phyloP scores from a whole-genome alignment of 192 early-diverging fungal species.

The Podila minutissima region DNA sequence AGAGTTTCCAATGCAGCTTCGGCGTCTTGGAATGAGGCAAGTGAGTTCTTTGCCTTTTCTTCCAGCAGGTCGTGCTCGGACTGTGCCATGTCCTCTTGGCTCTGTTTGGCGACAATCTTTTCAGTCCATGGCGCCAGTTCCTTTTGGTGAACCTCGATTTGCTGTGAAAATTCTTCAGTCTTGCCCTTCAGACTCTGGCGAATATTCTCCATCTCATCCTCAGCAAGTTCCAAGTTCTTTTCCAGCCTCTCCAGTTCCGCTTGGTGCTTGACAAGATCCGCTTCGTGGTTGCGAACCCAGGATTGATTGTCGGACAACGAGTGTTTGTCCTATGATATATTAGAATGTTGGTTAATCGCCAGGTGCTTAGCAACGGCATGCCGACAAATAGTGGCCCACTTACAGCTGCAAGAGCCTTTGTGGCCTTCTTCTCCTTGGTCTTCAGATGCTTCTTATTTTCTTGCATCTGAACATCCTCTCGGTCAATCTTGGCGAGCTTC shows the following conservation, averaged over 20 bases:
- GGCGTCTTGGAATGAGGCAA: conserved; percentile 67
- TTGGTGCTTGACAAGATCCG: conserved; percentile 65
- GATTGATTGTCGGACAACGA: conserved; percentile 66
- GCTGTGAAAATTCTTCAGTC: conserved; percentile 80
- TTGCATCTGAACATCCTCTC: conserved; percentile 83
- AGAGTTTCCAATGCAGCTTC: conserved; percentile 52
- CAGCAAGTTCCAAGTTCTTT: conserved; percentile 69
- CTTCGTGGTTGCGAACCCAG: conserved; percentile 76
- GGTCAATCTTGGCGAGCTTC: conserved; percentile 76
- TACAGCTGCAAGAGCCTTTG: conserved; percentile 73
- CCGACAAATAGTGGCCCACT: background rate
- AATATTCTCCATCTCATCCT: conserved; percentile 80
- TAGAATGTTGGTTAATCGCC: background rate
- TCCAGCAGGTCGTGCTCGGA: conserved; percentile 86
- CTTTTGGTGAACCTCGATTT: conserved; percentile 88
- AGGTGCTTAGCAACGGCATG: too few relatives aligned
- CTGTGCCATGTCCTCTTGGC: conserved; percentile 77
- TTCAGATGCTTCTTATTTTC: conserved; percentile 87
- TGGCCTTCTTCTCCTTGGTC: conserved; percentile 81
- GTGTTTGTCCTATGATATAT: conserved; percentile 58
- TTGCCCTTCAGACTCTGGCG: conserved; percentile 81
- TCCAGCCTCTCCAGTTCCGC: conserved; percentile 72
- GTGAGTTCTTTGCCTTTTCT: conserved; percentile 63
- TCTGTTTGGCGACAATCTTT: conserved; percentile 78
- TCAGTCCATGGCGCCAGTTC: conserved; percentile 90